Evolutionary conservation across 768 basidiomycete genomes (phyloP).

Genomic region (Amanita phalloides): DNA sequence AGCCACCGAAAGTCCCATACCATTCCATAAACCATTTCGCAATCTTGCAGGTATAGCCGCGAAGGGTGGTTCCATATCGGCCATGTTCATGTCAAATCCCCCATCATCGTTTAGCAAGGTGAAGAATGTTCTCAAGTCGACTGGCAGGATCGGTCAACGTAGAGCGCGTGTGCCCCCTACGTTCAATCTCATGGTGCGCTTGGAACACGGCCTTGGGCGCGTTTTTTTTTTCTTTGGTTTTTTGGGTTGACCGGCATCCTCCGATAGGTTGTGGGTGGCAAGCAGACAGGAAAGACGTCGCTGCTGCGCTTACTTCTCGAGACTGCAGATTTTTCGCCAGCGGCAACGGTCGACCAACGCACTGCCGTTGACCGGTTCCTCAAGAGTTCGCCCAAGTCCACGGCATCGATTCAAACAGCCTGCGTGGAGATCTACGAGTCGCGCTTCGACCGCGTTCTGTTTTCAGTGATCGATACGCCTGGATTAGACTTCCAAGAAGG

Average conservation of each 20-base stretch:
- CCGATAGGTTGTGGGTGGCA: conserved; percentile 63
- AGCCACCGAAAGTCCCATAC: conserved; percentile 41
- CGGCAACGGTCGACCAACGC: conserved; percentile 66
- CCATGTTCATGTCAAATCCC: conserved; percentile 55
- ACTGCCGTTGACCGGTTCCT: conserved; percentile 56
- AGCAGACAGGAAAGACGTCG: conserved; percentile 80
- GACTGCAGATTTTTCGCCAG: conserved; percentile 74
- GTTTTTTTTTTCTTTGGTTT: not conserved
- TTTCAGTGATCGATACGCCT: conserved; percentile 81
- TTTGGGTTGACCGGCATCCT: conserved; percentile 10
- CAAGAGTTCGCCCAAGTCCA: conserved; percentile 46
- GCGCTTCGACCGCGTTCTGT: conserved; percentile 63
- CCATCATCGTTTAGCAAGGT: conserved; percentile 55
- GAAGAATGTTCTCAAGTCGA: conserved; percentile 28
- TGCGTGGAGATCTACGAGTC: conserved; percentile 80
- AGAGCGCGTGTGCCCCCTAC: conserved; percentile 59
- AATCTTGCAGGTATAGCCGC: conserved; percentile 32
- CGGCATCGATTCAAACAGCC: conserved; percentile 53
- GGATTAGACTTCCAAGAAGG: conserved; percentile 70
- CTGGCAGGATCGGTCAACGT: conserved; percentile 49
- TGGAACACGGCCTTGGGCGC: not conserved
- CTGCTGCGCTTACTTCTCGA: conserved; percentile 71
- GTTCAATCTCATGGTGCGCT: conserved; percentile 75
- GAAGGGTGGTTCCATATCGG: conserved; percentile 47
- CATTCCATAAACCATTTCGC: conserved; percentile 81